These are phyloP conservation scores for Clavispora carvajalis DNA, from an alignment of 805 yeast genomes.

Conservation along the genomic window DNA sequence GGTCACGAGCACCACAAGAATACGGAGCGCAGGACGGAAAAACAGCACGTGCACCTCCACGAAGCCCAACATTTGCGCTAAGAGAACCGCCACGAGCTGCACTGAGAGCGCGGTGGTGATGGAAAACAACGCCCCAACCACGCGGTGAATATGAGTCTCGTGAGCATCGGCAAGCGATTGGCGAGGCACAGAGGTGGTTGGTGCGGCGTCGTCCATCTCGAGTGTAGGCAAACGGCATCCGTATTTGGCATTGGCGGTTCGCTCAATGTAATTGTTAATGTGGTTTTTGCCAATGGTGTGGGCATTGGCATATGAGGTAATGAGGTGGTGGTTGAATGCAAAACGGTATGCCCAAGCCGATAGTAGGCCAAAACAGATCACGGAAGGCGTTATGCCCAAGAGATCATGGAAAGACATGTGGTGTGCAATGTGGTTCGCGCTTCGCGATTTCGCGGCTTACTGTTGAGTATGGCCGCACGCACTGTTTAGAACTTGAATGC, in stretches of 20 bases:
- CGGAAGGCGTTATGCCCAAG: conserved; percentile 13
- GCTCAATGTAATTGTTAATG: conserved; percentile 22
- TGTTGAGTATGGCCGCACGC: too few species aligned
- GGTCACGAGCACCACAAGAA: conserved; percentile 34
- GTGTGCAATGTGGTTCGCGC: neutral
- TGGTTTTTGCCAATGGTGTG: conserved; percentile 15
- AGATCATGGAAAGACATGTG: neutral
- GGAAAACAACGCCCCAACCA: conserved; percentile 26
- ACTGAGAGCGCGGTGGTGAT: conserved; percentile 26
- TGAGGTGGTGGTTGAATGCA: conserved; percentile 21
- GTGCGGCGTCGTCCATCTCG: conserved; percentile 8
- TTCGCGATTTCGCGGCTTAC: too few species aligned
- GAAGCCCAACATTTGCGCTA: conserved; percentile 30
- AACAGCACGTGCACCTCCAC: conserved; percentile 20
- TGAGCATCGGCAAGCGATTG: neutral
- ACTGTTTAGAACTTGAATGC: too few species aligned
- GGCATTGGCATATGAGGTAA: conserved; percentile 20
- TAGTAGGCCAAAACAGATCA: conserved; percentile 9
- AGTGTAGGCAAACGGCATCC: conserved; percentile 13
- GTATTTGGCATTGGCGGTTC: conserved; percentile 13
- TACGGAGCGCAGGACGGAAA: conserved; percentile 36
- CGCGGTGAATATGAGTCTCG: conserved; percentile 5
- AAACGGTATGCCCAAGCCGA: conserved; percentile 17
- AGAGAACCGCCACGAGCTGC: conserved; percentile 28
- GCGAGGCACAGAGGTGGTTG: neutral